These are phyloP conservation scores for Ordospora colligata DNA, from an alignment of 371 early-diverging fungal genomes.

Conservation along the genomic window DNA sequence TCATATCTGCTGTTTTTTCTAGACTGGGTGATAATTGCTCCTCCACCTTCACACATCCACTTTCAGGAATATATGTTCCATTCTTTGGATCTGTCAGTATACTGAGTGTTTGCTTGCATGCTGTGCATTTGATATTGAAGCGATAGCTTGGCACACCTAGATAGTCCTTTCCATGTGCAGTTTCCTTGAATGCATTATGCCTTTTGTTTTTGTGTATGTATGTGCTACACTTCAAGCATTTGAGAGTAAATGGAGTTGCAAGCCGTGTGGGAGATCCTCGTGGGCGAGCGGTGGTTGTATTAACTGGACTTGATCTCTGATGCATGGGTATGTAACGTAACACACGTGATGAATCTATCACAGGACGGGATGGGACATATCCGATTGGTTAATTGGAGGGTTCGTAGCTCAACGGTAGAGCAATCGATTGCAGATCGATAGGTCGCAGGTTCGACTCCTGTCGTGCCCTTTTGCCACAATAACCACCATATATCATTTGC, in stretches of 20 bases:
- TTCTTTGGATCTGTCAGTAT: conserved; percentile 93
- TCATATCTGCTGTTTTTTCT: too few relatives aligned
- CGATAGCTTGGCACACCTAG: conserved; percentile 75
- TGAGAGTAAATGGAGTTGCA: conserved; percentile 91
- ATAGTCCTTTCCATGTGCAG: conserved; percentile 70
- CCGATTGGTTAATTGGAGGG: neutral
- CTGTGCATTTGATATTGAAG: conserved; percentile 85
- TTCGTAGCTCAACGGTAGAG: conserved; percentile 15
- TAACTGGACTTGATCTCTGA: neutral
- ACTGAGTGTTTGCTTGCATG: conserved; percentile 82
- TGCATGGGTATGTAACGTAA: neutral
- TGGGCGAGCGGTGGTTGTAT: neutral
- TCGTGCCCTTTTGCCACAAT: conserved; percentile 6
- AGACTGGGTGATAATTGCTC: neutral
- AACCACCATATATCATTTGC: too few relatives aligned
- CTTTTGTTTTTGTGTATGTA: conserved; percentile 88
- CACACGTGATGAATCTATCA: neutral
- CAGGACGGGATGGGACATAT: neutral
- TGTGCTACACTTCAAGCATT: conserved; percentile 76
- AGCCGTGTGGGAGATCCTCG: conserved; percentile 56
- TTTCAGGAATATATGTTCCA: conserved; percentile 80
- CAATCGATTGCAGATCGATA: conserved; percentile 16
- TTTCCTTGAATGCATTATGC: conserved; percentile 73
- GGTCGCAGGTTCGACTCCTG: conserved; percentile 17
- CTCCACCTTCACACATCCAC: conserved; percentile 62